Conservation (phyloP, 1,139 yeast genomes). For the Debaryomycetaceae sp. region DNA sequence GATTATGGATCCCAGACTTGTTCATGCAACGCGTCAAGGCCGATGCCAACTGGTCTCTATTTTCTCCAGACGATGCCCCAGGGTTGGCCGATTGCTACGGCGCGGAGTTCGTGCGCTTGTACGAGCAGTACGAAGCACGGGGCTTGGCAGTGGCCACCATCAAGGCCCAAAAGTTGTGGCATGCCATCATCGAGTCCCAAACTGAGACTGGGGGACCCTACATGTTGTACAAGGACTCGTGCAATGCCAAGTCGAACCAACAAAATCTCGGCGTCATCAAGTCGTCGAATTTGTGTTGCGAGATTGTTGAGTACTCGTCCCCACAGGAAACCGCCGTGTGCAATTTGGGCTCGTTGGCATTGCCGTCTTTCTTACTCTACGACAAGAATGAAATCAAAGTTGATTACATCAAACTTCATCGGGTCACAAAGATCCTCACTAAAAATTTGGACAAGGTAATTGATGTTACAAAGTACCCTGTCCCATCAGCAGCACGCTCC, state of each 20-base stretch:
- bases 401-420: slow-evolving; percentile 68
- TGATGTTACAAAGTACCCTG: slow-evolving; percentile 78
- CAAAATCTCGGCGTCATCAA: slow-evolving; percentile 52
- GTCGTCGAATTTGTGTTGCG: slow-evolving; percentile 57
- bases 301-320: slow-evolving; percentile 52
- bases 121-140: slow-evolving; percentile 42
- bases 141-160: slow-evolving; percentile 33
- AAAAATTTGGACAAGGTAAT: slow-evolving; percentile 73
- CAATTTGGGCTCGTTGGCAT: slow-evolving; percentile 50
- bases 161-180: slow-evolving; percentile 53
- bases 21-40: slow-evolving; percentile 53
- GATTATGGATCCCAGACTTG: slow-evolving; percentile 57
- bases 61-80: slow-evolving; percentile 51
- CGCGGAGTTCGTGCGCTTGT: slow-evolving; percentile 42
- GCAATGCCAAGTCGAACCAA: slow-evolving; percentile 51
- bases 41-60: slow-evolving; percentile 48
- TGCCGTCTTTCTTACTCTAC: slow-evolving; percentile 46
- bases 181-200: slow-evolving; percentile 49
- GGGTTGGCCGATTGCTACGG: slow-evolving; percentile 50
- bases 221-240: slow-evolving; percentile 54
- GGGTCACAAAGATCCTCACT: slow-evolving; percentile 68
- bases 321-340: slow-evolving; percentile 56
- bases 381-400: slow-evolving; percentile 43
- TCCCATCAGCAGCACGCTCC: slow-evolving; percentile 61
- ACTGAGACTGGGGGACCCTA: slow-evolving; percentile 61